A percentile compares a stretch with the other conserved stretches of the same genome.
Conservation (phyloP, 495 filamentous ascomycete genomes). For the Tuber aestivum region DNA sequence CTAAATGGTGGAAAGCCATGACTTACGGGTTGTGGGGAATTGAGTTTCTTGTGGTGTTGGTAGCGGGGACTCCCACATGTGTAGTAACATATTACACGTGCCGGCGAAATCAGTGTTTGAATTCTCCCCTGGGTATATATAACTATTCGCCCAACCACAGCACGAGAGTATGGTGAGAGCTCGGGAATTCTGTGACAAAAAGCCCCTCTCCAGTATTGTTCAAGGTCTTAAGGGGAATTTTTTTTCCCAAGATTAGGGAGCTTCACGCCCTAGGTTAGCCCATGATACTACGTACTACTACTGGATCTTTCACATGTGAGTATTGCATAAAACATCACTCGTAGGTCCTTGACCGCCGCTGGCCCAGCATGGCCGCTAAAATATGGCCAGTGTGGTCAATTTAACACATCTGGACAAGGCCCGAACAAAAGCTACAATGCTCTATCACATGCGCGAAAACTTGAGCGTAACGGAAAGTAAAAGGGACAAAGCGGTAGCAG, state of each 20-base stretch:
- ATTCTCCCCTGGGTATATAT: not conserved
- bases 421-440: not conserved
- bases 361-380: not conserved
- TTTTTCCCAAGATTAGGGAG: not conserved
- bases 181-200: not conserved
- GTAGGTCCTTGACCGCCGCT: not conserved
- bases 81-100: not conserved
- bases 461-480: not conserved
- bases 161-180: not conserved
- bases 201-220: not conserved
- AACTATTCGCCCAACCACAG: too few relatives aligned
- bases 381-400: not conserved
- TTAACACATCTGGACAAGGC: not conserved
- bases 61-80: not conserved
- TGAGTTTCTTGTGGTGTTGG: not conserved
- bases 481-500: not conserved
- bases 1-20: not conserved
- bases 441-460: not conserved
- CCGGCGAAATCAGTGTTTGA: not conserved
- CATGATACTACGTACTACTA: too few relatives aligned
- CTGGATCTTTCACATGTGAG: not conserved
- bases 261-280: not conserved
- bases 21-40: not conserved
- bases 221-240: too few relatives aligned
- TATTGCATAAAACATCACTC: slow-evolving; percentile 3